Evolutionary conservation across 2,329 filamentous ascomycete species (phyloP).

Genomic region (Neocucurbitaria cava): DNA sequence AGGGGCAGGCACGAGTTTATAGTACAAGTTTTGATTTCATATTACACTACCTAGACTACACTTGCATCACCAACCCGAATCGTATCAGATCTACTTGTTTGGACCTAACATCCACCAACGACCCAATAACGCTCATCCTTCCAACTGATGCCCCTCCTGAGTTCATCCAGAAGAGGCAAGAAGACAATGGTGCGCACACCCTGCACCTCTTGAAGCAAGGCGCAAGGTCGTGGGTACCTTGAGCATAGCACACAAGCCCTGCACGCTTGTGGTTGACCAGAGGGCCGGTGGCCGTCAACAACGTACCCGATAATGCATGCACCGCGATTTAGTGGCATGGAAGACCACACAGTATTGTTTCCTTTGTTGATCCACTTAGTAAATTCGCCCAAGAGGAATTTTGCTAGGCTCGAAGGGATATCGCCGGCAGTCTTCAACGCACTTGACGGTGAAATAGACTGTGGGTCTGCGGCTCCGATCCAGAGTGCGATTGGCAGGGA

Average conservation of each 20-base stretch:
- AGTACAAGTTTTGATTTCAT: no score
- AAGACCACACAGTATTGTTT: not conserved
- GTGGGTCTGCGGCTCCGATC: not conserved
- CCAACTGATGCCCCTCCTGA: not conserved
- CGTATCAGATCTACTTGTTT: no score
- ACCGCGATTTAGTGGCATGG: slow-evolving; percentile 6
- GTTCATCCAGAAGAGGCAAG: slow-evolving; percentile 10
- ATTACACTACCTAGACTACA: no score
- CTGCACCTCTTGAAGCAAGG: slow-evolving; percentile 14
- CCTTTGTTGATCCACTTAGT: slow-evolving; percentile 2
- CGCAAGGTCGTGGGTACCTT: slow-evolving; percentile 12
- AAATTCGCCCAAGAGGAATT: slow-evolving; percentile 6
- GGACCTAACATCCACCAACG: not conserved
- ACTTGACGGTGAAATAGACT: no score
- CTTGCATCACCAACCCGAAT: not conserved
- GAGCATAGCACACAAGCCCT: slow-evolving; percentile 16
- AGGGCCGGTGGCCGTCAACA: slow-evolving; percentile 8
- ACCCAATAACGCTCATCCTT: slow-evolving; percentile 14
- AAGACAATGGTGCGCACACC: slow-evolving; percentile 18
- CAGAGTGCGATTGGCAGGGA: no score
- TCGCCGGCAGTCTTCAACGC: not conserved
- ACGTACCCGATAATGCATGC: slow-evolving; percentile 17
- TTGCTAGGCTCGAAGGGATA: slow-evolving; percentile 5
- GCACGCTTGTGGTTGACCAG: slow-evolving; percentile 3
- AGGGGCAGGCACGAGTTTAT: no score